Evolutionary conservation across 179 eudicot species (phyloP).

Genomic region (Carnegiea gigantea): DNA sequence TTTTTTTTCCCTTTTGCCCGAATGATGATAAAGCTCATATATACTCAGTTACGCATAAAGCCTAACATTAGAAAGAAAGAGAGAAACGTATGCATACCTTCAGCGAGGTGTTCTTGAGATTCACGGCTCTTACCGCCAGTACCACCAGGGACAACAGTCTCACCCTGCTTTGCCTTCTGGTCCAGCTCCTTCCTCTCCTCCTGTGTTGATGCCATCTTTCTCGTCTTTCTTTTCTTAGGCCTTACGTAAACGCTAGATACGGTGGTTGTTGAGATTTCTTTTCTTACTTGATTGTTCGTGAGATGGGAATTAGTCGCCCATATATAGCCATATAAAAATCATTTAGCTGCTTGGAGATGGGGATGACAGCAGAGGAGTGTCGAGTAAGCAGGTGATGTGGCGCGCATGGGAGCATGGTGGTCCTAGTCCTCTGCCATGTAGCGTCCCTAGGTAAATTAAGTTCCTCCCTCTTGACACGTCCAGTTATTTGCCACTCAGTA

Average conservation of each 20-base stretch:
- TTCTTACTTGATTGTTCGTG: background rate
- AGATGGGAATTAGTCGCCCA: too few species aligned
- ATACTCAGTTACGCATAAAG: too few species aligned
- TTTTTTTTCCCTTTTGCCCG: too few species aligned
- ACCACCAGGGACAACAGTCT: background rate
- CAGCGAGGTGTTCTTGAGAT: background rate
- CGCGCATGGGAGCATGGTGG: background rate
- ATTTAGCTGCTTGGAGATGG: too few species aligned
- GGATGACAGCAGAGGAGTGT: background rate
- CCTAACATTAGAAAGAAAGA: too few species aligned
- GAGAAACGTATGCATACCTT: background rate
- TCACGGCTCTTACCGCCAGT: background rate
- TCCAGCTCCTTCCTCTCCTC: background rate
- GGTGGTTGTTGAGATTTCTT: too few species aligned
- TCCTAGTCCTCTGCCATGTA: background rate
- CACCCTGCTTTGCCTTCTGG: background rate
- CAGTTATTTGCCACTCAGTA: background rate
- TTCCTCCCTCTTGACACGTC: background rate
- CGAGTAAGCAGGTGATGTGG: background rate
- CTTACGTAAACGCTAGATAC: background rate
- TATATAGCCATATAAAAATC: too few species aligned
- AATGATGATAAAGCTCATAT: too few species aligned
- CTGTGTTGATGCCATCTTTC: background rate
- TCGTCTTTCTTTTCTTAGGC: background rate
- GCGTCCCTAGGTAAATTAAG: background rate